Percentiles rank a stretch among this genome's conserved stretches.
phyloP scores from a whole-genome alignment of 2,329 filamentous ascomycete species.

The Colletotrichum zoysiae region DNA sequence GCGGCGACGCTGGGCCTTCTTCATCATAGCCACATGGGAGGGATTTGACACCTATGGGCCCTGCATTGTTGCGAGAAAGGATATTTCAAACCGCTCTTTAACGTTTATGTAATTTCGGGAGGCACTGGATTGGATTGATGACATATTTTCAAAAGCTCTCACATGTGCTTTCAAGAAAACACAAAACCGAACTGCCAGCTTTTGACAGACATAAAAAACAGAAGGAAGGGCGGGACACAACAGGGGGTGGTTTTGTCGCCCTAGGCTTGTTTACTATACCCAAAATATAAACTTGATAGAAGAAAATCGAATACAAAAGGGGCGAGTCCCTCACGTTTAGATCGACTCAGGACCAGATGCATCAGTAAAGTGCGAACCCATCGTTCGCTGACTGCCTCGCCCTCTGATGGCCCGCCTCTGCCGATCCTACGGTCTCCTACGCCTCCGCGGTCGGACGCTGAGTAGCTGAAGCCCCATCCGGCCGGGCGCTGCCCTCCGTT shows the following conservation, averaged over 20 bases:
- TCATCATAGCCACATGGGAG: neutral
- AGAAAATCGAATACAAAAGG: neutral
- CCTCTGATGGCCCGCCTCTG: neutral
- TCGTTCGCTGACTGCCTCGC: neutral
- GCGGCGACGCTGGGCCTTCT: slow-evolving; percentile 14
- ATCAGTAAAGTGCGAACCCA: neutral
- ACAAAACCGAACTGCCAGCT: neutral
- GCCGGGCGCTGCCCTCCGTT: neutral
- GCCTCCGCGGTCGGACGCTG: no score
- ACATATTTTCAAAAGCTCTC: no score
- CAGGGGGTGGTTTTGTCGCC: neutral
- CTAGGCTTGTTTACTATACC: slow-evolving; percentile 1
- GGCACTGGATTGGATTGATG: neutral
- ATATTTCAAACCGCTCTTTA: neutral
- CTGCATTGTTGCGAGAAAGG: neutral
- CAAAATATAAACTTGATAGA: neutral
- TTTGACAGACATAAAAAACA: neutral
- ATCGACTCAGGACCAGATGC: neutral
- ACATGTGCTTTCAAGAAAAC: neutral
- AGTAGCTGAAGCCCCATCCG: neutral
- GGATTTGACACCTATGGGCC: neutral
- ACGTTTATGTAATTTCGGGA: neutral
- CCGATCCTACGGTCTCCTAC: neutral
- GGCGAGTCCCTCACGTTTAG: no score
- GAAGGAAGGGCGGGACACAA: neutral